Percentiles rank a stretch among this genome's conserved stretches.
Conservation (phyloP, 495 filamentous ascomycete genomes). For the Hypoxylon perforatum region DNA sequence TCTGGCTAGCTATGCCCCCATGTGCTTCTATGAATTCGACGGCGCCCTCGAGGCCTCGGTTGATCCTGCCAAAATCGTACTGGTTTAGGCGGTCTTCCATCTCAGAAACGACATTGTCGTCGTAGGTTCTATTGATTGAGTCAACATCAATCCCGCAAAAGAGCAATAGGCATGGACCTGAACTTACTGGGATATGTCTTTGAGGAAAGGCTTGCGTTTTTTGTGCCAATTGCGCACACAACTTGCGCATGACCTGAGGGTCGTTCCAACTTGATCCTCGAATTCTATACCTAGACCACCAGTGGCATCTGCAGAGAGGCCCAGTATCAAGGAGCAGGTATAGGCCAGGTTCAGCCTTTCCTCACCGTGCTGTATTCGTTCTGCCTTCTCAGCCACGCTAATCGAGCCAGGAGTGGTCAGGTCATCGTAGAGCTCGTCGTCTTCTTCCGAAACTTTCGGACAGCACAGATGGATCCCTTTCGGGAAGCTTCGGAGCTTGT, state of each 20-base stretch:
- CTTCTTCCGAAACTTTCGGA: constrained; percentile 54
- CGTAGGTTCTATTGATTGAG: constrained; percentile 42
- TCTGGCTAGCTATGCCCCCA: constrained; percentile 47
- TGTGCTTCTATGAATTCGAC: constrained; percentile 52
- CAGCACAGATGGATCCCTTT: constrained; percentile 53
- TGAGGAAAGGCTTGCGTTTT: constrained; percentile 70
- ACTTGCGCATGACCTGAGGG: constrained; percentile 75
- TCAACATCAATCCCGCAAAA: constrained; percentile 49
- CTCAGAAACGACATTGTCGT: constrained; percentile 43
- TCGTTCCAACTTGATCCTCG: constrained; percentile 54
- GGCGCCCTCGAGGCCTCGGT: constrained; percentile 49
- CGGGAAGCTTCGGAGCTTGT: constrained; percentile 55
- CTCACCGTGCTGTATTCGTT: constrained; percentile 60
- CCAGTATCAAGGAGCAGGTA: constrained; percentile 73
- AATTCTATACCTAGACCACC: constrained; percentile 69
- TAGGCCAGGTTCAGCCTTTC: constrained; percentile 67
- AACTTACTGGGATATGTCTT: constrained; percentile 66
- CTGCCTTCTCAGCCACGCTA: constrained; percentile 49
- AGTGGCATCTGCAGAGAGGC: constrained; percentile 70
- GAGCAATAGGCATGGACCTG: not conserved
- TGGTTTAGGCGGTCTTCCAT: constrained; percentile 58
- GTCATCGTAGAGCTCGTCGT: constrained; percentile 65
- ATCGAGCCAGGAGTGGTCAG: constrained; percentile 51
- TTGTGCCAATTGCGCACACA: constrained; percentile 87
- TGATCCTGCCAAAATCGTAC: constrained; percentile 53